Percentiles rank a stretch among this genome's conserved stretches.
These are phyloP conservation scores for Vaccinium vitisidaea DNA, from an alignment of 148 eudicot genomes.

Conservation along the genomic window DNA sequence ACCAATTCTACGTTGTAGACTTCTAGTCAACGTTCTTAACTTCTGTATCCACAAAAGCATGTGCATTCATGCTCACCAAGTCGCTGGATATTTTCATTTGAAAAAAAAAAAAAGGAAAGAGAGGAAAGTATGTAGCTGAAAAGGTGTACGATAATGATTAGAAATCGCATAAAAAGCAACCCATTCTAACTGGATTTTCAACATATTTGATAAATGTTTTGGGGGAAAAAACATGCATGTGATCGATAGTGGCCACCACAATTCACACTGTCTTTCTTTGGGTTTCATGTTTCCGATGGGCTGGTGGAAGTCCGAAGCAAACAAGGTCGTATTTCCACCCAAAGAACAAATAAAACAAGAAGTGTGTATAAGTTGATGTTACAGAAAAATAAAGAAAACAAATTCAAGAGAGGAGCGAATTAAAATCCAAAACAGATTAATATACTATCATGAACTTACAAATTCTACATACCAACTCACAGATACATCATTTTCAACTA, in stretches of 20 bases:
- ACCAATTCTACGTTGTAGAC: background rate
- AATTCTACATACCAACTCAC: background rate
- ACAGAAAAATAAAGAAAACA: conserved; percentile 2
- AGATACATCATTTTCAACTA: background rate
- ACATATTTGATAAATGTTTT: background rate
- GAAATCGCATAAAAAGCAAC: background rate
- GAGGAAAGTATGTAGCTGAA: background rate
- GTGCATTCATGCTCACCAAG: background rate
- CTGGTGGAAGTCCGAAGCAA: background rate
- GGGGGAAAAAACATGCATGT: background rate
- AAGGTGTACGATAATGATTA: background rate
- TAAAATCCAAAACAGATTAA: background rate
- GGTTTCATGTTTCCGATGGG: conserved; percentile 4
- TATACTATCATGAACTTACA: background rate
- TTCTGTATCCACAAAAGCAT: background rate
- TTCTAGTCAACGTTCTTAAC: background rate
- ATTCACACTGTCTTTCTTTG: background rate
- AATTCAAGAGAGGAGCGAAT: background rate
- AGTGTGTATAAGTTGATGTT: background rate
- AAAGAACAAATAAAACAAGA: background rate
- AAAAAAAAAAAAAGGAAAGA: background rate
- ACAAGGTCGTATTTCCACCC: conserved; percentile 1
- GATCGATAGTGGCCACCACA: background rate
- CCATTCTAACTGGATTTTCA: background rate
- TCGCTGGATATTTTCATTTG: background rate